Evolutionary conservation across 2,329 filamentous ascomycete species (phyloP), one percentile per base, ranked within the genome.

Genomic region (Apiospora marii): DNA sequence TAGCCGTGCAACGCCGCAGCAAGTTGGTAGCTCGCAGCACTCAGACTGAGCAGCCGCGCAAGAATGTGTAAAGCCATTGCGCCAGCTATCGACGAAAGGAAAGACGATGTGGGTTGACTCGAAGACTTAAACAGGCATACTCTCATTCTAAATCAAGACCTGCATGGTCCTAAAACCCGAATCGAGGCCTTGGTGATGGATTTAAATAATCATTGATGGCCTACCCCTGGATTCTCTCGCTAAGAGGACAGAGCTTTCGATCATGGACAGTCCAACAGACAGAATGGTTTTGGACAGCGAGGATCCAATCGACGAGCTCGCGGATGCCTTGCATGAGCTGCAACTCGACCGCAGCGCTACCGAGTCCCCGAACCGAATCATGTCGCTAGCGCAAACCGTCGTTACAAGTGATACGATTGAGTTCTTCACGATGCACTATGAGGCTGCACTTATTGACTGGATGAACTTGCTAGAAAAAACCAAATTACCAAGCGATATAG

Each of bases 381-480:
- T 51, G n/a, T 51, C 48, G 48, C 48, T 51, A 51, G 48, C 48
- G 12, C n/a, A 51, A 51, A 51, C 48, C n/a, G n/a, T 51, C n/a
- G 48, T 51, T n/a, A 51, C n/a, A 24, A 51, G 48, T 51, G n/a
- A 51, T 27, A 51, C 48, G n/a, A 51, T 51, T 51, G n/a, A 51
- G 24, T 51, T 51, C 48, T 51, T 51, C n/a, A 51, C 48, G 48
- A 51, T 51, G n/a, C n/a, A 51, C 48, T 51, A 51, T 51, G n/a
- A 51, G n/a, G 48, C 48, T 51, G n/a, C 48, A 51, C 48, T 51
- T 51, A 51, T 51, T 51, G n/a, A 51, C n/a, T 51, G n/a, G n/a
- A 51, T 51, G n/a, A 27, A 51, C n/a, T 51, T 51, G n/a, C 48
- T 51, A 51, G n/a, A 51, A 51, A 48, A 51, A 27, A 27, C n/a